Percentiles rank a stretch among this genome's conserved stretches.
phyloP scores from a whole-genome alignment of 805 yeast species.

The Wickerhamiella australiensis region DNA sequence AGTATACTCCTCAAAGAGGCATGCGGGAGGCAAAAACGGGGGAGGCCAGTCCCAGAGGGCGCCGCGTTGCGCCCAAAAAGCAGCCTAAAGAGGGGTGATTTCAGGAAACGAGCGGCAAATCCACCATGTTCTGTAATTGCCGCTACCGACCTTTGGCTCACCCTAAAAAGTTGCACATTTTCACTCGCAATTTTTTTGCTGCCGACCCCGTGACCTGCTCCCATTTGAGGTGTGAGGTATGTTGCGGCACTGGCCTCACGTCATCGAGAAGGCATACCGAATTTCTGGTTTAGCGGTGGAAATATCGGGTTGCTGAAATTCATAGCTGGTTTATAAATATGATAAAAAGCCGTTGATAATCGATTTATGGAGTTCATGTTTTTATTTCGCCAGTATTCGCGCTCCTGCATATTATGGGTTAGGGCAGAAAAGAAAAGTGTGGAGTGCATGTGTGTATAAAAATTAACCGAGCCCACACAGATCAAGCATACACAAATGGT shows the following conservation, averaged over 20 bases:
- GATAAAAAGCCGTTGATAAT: slow-evolving; percentile 9
- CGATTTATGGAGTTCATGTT: neutral
- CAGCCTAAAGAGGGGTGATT: no score
- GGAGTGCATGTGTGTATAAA: slow-evolving; percentile 7
- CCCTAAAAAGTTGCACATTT: neutral
- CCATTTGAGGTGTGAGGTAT: neutral
- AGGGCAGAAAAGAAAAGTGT: slow-evolving; percentile 2
- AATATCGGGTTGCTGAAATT: neutral
- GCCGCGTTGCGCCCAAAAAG: no score
- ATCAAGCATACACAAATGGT: neutral
- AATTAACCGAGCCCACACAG: neutral
- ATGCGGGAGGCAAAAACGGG: no score
- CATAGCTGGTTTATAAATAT: neutral
- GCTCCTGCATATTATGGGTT: slow-evolving; percentile 5
- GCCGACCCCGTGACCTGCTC: neutral
- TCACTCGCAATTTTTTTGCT: neutral
- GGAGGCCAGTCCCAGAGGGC: no score
- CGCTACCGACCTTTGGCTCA: no score
- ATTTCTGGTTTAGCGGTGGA: neutral
- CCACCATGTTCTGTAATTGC: no score
- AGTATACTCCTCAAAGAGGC: no score
- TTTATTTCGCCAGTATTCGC: slow-evolving; percentile 2
- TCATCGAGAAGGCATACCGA: neutral
- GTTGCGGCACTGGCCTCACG: neutral
- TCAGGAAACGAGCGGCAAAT: no score